Conservation (phyloP, 2,329 filamentous ascomycete species). For the Diaporthe citriasiana region DNA sequence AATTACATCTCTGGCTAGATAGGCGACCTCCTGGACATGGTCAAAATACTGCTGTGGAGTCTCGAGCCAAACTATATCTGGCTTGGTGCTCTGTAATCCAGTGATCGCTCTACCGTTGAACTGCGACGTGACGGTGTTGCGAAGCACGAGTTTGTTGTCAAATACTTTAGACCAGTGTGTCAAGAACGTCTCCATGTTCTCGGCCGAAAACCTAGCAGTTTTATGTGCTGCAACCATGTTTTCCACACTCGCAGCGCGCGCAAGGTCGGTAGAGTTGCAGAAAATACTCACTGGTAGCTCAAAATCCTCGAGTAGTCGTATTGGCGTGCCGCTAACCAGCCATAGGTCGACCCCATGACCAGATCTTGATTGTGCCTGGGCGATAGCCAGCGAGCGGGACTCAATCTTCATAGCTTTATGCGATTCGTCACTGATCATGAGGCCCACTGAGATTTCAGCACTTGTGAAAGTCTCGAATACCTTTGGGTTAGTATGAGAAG, state of each 20-base stretch:
- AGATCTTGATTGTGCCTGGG: neutral
- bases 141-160: neutral
- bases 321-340: neutral
- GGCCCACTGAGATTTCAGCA: accelerated
- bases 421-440: neutral
- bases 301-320: neutral
- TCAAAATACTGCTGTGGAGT: neutral
- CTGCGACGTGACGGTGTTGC: neutral
- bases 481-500: neutral
- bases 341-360: neutral
- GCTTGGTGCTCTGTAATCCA: neutral
- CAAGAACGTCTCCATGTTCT: neutral
- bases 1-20: neutral
- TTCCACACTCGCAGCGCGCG: neutral
- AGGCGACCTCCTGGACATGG: neutral
- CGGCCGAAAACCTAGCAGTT: neutral
- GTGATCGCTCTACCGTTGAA: neutral
- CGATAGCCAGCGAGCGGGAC: neutral
- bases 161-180: neutral
- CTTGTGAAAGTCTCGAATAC: neutral
- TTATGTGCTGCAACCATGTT: neutral
- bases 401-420: neutral
- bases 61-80: neutral
- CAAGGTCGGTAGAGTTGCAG: neutral
- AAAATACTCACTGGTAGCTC: neutral